Evolutionary conservation across 2,329 filamentous ascomycete species (phyloP).

Genomic region (Septoria linicola): DNA sequence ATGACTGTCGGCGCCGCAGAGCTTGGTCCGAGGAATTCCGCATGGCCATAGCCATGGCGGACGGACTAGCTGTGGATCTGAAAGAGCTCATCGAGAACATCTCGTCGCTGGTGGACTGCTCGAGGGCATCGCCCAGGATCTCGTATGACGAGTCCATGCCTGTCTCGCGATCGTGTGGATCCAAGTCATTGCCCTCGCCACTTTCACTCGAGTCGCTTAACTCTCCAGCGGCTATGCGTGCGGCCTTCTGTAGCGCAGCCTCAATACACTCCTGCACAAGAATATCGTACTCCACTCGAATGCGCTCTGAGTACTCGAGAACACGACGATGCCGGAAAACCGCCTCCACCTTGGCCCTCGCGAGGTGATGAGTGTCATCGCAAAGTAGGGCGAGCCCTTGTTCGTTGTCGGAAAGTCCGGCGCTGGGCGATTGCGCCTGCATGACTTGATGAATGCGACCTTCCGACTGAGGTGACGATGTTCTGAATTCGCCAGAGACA

Average conservation of each 20-base stretch:
- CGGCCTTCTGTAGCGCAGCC: conserved; percentile 84
- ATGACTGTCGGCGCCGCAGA: conserved; percentile 54
- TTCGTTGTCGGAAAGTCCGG: conserved; percentile 88
- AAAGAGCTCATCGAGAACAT: conserved; percentile 25
- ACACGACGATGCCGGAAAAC: conserved; percentile 89
- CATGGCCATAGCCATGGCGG: conserved; percentile 58
- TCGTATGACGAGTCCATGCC: conserved; percentile 12
- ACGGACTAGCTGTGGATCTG: conserved; percentile 37
- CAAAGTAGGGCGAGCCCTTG: conserved; percentile 85
- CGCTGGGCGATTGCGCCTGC: conserved; percentile 94
- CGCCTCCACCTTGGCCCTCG: conserved; percentile 86
- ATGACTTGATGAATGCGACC: conserved; percentile 89
- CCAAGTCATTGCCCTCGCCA: conserved; percentile 29
- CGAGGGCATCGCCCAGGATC: conserved; percentile 42
- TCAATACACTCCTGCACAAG: conserved; percentile 95
- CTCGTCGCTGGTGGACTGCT: conserved; percentile 44
- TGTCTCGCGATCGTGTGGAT: conserved; percentile 26
- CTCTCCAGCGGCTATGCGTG: conserved; percentile 79
- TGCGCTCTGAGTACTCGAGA: conserved; percentile 92
- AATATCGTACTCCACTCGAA: conserved; percentile 88
- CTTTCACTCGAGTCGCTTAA: conserved; percentile 69
- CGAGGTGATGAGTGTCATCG: conserved; percentile 80
- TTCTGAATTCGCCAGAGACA: conserved; percentile 73
- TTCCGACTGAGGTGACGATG: conserved; percentile 93
- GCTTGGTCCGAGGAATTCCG: conserved; percentile 55